A percentile compares a stretch with the other conserved stretches of the same genome.
Conservation (phyloP, 2,329 filamentous ascomycete species). For the Colletotrichum brevisporum region DNA sequence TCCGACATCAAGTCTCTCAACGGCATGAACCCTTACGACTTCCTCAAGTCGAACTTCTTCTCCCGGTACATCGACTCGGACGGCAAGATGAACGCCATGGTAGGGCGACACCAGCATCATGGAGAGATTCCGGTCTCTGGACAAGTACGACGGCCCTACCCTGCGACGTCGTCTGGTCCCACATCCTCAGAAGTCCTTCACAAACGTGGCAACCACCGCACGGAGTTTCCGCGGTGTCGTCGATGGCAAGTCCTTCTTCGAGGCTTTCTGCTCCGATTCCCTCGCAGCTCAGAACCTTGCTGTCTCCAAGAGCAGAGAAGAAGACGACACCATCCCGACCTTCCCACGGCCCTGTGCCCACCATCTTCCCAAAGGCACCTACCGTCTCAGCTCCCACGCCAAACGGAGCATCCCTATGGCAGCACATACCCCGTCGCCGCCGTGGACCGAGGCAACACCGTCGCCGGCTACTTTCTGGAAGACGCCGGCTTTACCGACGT, state of each 20-base stretch:
- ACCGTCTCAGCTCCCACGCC: background rate
- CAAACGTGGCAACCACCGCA: background rate
- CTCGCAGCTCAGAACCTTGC: background rate
- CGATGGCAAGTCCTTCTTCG: constrained; percentile 12
- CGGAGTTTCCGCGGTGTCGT: background rate
- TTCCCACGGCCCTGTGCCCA: constrained; percentile 12
- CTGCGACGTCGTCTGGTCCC: constrained; percentile 11
- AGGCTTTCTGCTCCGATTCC: background rate
- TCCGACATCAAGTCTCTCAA: constrained; percentile 18
- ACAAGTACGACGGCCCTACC: constrained; percentile 12
- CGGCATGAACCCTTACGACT: constrained; percentile 14
- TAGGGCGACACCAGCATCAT: constrained; percentile 1
- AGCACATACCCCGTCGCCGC: background rate
- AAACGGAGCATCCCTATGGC: background rate
- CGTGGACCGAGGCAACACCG: background rate
- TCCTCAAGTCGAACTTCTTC: constrained; percentile 4
- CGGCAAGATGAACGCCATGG: constrained; percentile 9
- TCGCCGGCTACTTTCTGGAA: constrained; percentile 10
- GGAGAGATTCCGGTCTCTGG: background rate
- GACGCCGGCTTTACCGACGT: no score
- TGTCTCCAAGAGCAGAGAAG: background rate
- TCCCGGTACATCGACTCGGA: constrained; percentile 1
- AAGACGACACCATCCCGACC: background rate
- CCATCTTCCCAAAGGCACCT: constrained; percentile 10
- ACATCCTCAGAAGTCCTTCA: background rate